Conservation (phyloP, 306 rosid species). For the Glycine latifolia region DNA sequence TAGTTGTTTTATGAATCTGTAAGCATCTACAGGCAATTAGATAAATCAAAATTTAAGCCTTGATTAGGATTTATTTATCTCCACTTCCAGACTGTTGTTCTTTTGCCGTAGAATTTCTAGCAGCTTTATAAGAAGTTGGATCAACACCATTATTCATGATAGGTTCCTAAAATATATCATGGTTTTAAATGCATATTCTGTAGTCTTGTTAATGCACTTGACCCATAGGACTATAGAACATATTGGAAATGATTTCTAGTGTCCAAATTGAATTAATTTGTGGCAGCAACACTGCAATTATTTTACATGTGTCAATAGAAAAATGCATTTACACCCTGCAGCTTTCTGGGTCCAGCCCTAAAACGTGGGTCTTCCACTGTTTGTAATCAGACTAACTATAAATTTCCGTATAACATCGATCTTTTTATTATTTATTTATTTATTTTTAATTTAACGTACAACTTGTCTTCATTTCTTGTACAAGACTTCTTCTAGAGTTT, state of each 20-base stretch:
- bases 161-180: background rate
- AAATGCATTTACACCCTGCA: slow-evolving; percentile 44
- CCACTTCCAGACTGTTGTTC: background rate
- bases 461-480: no score
- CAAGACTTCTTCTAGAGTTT: no score
- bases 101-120: no score
- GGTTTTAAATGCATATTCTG: background rate
- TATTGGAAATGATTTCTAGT: background rate
- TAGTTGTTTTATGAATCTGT: background rate
- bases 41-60: background rate
- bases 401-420: no score
- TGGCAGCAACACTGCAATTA: background rate
- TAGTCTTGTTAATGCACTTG: slow-evolving; percentile 3
- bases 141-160: no score
- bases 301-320: background rate
- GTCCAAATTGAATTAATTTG: background rate
- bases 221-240: background rate
- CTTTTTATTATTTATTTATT: no score
- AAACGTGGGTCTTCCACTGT: background rate
- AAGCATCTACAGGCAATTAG: background rate
- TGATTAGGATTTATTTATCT: background rate
- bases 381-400: no score
- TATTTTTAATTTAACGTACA: no score
- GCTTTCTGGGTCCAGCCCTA: background rate
- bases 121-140: no score